phyloP scores from a whole-genome alignment of 208 protist species.

The Crithidia sp. region DNA sequence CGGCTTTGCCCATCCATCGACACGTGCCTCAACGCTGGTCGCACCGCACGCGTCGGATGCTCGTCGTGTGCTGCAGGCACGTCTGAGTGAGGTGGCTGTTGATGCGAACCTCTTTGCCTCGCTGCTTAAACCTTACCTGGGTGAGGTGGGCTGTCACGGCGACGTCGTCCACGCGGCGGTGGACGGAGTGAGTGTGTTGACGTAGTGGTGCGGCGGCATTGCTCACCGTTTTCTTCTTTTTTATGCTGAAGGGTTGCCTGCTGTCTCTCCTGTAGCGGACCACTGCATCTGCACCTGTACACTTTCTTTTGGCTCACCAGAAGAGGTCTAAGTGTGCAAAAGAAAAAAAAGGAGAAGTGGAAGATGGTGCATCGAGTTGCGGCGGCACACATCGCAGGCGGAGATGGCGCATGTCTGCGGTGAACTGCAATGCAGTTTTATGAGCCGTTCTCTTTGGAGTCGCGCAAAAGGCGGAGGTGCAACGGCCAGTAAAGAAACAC shows the following conservation, averaged over 20 bases:
- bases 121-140: constrained; percentile 43
- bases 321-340: too few relatives aligned
- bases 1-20: background rate
- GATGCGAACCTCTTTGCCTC: constrained; percentile 33
- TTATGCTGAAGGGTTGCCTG: background rate
- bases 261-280: background rate
- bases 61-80: constrained; percentile 16
- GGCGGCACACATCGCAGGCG: too few relatives aligned
- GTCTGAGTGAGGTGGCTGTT: constrained; percentile 35
- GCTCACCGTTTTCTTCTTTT: too few relatives aligned
- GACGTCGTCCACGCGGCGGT: constrained; percentile 21
- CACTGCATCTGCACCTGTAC: too few relatives aligned
- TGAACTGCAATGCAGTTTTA: background rate
- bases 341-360: too few relatives aligned
- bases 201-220: too few relatives aligned
- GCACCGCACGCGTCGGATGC: background rate
- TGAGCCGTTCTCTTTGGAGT: background rate
- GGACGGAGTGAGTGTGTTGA: constrained; percentile 23
- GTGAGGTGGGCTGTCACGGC: constrained; percentile 22
- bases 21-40: background rate
- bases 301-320: too few relatives aligned
- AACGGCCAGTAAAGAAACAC: background rate
- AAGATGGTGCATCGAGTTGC: too few relatives aligned
- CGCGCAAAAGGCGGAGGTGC: too few relatives aligned
- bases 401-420: background rate